These are phyloP conservation scores for Lathyrus sativus DNA, from an alignment of 306 rosid genomes.

Conservation along the genomic window DNA sequence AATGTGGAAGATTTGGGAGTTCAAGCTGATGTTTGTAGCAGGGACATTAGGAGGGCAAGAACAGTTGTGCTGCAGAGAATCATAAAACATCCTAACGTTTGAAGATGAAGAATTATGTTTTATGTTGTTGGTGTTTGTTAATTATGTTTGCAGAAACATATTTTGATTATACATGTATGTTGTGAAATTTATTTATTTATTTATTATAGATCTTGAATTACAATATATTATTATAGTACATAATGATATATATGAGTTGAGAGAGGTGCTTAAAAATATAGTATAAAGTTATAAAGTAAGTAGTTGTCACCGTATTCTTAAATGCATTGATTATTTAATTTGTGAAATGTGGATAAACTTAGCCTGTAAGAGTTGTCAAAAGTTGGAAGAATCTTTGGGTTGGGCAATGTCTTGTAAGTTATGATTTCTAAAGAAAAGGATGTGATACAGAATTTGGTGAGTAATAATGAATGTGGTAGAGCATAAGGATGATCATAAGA, in stretches of 20 bases:
- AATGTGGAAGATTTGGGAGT: slow-evolving; percentile 79
- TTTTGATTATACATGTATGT: slow-evolving; percentile 13
- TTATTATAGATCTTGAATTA: slow-evolving; percentile 8
- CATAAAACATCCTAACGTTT: slow-evolving; percentile 68
- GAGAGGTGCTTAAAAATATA: not conserved
- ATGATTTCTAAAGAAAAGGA: slow-evolving; percentile 31
- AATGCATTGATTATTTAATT: slow-evolving; percentile 16
- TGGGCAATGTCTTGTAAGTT: slow-evolving; percentile 22
- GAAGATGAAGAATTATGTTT: slow-evolving; percentile 23
- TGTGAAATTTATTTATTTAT: slow-evolving; percentile 41
- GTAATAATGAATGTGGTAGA: not conserved
- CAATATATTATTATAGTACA: not conserved
- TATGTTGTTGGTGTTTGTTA: slow-evolving; percentile 21
- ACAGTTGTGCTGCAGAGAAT: slow-evolving; percentile 91
- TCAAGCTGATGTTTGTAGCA: slow-evolving; percentile 86
- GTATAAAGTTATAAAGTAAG: not conserved
- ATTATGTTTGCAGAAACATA: slow-evolving; percentile 31
- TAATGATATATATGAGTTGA: not conserved
- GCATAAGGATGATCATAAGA: not conserved
- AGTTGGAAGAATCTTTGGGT: not conserved
- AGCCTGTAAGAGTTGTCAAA: slow-evolving; percentile 2
- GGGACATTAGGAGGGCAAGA: slow-evolving; percentile 87
- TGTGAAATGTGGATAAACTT: slow-evolving; percentile 29
- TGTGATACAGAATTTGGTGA: slow-evolving; percentile 33
- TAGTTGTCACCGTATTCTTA: not conserved